Percentiles rank a stretch among this genome's conserved stretches.
Conservation (phyloP, 202 grass and related monocot species). For the Saccharum hybrid region DNA sequence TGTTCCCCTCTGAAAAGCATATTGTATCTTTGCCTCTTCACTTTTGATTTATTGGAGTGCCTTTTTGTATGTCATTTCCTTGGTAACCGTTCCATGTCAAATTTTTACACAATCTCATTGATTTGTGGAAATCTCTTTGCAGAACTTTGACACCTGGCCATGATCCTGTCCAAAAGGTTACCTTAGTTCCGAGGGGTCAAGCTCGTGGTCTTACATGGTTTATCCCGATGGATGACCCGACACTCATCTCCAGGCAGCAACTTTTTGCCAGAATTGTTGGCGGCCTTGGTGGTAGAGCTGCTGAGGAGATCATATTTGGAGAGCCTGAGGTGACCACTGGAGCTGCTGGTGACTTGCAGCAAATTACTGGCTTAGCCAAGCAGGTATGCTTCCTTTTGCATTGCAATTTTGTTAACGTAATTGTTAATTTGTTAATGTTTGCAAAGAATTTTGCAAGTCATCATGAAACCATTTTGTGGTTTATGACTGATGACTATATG, state of each 20-base stretch:
- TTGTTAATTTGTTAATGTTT: background rate
- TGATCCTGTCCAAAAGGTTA: constrained; percentile 97
- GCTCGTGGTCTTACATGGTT: constrained; percentile 99
- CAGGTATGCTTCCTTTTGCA: constrained; percentile 55
- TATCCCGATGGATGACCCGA: constrained; percentile 94
- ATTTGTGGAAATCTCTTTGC: constrained; percentile 34
- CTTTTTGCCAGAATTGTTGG: constrained; percentile 97
- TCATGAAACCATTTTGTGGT: constrained; percentile 9
- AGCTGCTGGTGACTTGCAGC: constrained; percentile 96
- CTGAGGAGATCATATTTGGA: constrained; percentile 94
- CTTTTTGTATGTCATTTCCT: constrained; percentile 21
- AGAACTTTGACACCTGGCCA: constrained; percentile 97
- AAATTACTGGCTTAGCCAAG: constrained; percentile 96
- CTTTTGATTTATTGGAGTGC: background rate
- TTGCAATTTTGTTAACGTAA: constrained; percentile 12
- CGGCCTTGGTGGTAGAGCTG: constrained; percentile 92
- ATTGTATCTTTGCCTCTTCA: background rate
- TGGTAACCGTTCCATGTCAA: background rate
- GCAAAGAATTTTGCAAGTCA: background rate
- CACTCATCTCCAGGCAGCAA: constrained; percentile 93
- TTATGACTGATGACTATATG: background rate
- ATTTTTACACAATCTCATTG: constrained; percentile 17
- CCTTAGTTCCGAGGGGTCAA: constrained; percentile 90
- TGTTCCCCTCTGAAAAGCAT: background rate
- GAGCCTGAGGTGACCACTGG: constrained; percentile 97